These are phyloP conservation scores for Passalora sequoiae DNA, from an alignment of 2,329 filamentous ascomycete genomes.

Conservation along the genomic window DNA sequence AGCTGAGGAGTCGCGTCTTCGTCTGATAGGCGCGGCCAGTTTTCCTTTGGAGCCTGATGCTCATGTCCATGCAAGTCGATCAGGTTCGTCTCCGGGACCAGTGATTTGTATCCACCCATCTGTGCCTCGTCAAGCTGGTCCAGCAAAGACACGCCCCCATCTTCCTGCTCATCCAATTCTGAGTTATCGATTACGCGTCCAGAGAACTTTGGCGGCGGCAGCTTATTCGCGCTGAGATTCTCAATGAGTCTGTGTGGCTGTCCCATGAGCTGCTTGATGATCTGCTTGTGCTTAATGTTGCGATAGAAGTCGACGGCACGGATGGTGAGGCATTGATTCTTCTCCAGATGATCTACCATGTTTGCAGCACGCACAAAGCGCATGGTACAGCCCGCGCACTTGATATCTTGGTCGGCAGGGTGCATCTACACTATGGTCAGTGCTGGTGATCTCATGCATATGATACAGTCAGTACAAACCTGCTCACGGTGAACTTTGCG, in stretches of 20 bases:
- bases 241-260: constrained; percentile 24
- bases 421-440: constrained; percentile 32
- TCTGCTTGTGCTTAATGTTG: constrained; percentile 48
- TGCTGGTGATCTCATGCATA: background rate
- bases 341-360: constrained; percentile 53
- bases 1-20: background rate
- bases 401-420: constrained; percentile 45
- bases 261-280: constrained; percentile 38
- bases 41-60: background rate
- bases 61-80: constrained; percentile 6
- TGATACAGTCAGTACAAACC: constrained; percentile 34
- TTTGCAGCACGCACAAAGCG: constrained; percentile 46
- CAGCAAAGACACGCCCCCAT: constrained; percentile 22
- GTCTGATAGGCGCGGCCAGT: constrained; percentile 5
- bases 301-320: constrained; percentile 40
- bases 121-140: constrained; percentile 18
- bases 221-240: constrained; percentile 12
- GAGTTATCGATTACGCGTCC: constrained; percentile 36
- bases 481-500: constrained; percentile 49
- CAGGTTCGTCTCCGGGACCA: constrained; percentile 11
- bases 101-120: constrained; percentile 17
- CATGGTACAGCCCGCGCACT: constrained; percentile 49
- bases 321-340: constrained; percentile 46
- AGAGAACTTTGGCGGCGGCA: background rate
- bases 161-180: constrained; percentile 42